These are phyloP conservation scores for Chlorella sp. DNA, from an alignment of 139 green algal genomes.

Conservation along the genomic window DNA sequence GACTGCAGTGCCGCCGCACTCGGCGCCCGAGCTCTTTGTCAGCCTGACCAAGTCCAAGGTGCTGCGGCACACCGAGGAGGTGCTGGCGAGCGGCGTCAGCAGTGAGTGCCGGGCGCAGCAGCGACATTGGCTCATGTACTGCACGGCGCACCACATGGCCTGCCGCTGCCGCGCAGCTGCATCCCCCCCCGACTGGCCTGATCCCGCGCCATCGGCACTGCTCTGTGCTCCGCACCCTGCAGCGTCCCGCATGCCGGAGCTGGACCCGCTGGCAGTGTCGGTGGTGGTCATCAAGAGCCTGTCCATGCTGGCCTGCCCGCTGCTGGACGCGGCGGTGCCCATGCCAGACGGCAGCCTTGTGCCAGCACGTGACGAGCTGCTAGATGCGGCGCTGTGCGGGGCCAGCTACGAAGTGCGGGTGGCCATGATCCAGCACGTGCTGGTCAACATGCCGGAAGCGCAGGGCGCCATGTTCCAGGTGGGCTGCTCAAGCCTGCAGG, in stretches of 20 bases:
- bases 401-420: not conserved
- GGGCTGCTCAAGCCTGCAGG: not conserved
- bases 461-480: not conserved
- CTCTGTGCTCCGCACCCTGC: too few relatives aligned
- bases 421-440: slow-evolving; percentile 8
- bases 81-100: not conserved
- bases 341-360: too few relatives aligned
- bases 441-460: not conserved
- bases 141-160: too few relatives aligned
- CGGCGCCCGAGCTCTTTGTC: slow-evolving; percentile 46
- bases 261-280: slow-evolving; percentile 34
- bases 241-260: not conserved
- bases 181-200: too few relatives aligned
- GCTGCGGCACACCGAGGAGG: slow-evolving; percentile 12
- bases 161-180: too few relatives aligned
- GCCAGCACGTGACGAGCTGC: not conserved
- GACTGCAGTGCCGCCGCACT: slow-evolving; percentile 34
- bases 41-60: slow-evolving; percentile 22
- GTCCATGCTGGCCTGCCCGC: not conserved
- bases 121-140: too few relatives aligned
- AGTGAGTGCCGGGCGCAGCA: not conserved
- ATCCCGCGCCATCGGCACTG: too few relatives aligned
- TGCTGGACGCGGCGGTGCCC: not conserved
- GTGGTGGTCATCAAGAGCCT: slow-evolving; percentile 34
- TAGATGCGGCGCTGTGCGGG: not conserved